Base-by-base conservation (phyloP, 176 grass and related monocot genomes). In the Neostapfia colusana region DNA sequence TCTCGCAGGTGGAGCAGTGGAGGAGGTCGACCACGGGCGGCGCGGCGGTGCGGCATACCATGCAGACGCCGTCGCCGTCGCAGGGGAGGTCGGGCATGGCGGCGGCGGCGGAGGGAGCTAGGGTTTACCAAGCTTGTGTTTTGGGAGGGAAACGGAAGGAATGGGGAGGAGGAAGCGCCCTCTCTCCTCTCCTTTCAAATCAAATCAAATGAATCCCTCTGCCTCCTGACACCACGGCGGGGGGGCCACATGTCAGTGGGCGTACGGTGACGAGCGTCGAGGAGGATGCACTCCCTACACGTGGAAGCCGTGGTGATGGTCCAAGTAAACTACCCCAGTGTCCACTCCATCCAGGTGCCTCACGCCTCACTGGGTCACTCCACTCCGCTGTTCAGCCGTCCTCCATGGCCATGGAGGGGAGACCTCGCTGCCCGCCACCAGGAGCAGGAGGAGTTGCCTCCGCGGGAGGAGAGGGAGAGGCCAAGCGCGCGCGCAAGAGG, bases 11-110 rank as follows among this genome's bases (percentile, higher is more conserved):
- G 79, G 76, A 23, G 70, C 95, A 97, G 3, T 45, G 58, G 21
- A 97, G 51, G 17, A 89, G 45, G 26, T 97, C 95, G 1, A 85
- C 85, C 83, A 87, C 92, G 10, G 86, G 62, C 17, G 82, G 81
- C 0, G 38, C 4, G 46, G 73, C 59, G 3, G 63, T 75, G 56
- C 74, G 73, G 91, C 95, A 97, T 2, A 79, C 79, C 91, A 97
- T 93, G 82, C 95, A 97, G 28, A 85, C 76, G 40, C 91, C 95
- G 10, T 97, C 95, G 8, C 95, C 95, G 72, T 97, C 91, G 82
- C 89, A 93, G 13, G 95, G 95, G 58, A 98, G 91, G 71, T 97
- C 85, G 3, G 78, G 79, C 85, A 86, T 86, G 23, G 15, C 6
- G 65, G 69, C n/a, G 83, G 62, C 46, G 85, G 84, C 49, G 82